Evolutionary conservation across 148 eudicot genomes (phyloP).

Genomic region (Chenopodium berlandieri): DNA sequence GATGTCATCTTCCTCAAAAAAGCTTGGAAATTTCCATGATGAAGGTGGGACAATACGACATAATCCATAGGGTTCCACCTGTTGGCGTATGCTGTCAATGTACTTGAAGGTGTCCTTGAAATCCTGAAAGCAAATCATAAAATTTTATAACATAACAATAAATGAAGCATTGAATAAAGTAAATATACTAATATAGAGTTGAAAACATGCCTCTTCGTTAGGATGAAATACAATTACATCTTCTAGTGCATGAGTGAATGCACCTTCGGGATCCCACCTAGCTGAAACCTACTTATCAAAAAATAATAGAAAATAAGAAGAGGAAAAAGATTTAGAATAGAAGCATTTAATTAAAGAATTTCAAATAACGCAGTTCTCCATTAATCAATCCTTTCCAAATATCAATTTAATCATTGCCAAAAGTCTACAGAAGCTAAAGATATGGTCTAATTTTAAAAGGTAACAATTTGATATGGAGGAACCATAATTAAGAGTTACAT

Average conservation of each 20-base stretch:
- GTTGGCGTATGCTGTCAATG: conserved; percentile 57
- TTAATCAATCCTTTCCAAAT: neutral
- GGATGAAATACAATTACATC: conserved; percentile 77
- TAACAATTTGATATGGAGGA: neutral
- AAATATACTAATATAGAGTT: neutral
- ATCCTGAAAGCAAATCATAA: conserved; percentile 41
- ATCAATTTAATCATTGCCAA: neutral
- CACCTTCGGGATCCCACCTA: conserved; percentile 54
- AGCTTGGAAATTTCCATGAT: conserved; percentile 67
- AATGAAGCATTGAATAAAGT: neutral
- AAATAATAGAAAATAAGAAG: neutral
- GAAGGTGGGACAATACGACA: conserved; percentile 85
- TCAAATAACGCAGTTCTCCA: neutral
- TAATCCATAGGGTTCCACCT: conserved; percentile 64
- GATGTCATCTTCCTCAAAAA: conserved; percentile 41
- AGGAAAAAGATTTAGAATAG: neutral
- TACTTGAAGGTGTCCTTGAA: conserved; percentile 61
- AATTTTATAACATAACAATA: neutral
- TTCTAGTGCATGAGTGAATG: conserved; percentile 41
- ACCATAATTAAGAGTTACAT: neutral
- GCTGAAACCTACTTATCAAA: conserved; percentile 47
- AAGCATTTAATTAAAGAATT: neutral
- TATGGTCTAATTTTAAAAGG: neutral
- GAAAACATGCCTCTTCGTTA: conserved; percentile 53
- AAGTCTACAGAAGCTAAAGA: neutral